Conservation (phyloP, 2,329 filamentous ascomycete species). For the Fusarium multiceps region DNA sequence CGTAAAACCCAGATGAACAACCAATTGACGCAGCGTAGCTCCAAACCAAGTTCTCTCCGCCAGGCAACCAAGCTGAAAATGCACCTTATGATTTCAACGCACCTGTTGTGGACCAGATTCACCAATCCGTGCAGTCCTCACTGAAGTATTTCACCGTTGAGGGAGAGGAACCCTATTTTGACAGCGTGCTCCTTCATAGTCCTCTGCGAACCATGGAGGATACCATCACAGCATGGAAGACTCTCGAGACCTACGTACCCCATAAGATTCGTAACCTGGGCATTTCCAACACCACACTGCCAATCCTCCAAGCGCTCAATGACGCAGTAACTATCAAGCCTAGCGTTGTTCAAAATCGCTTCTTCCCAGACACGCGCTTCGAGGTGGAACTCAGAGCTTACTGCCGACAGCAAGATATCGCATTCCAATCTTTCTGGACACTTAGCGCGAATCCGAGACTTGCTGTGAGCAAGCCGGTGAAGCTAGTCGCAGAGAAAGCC, state of each 20-base stretch:
- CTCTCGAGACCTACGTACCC: slow-evolving; percentile 75
- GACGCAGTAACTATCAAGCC: slow-evolving; percentile 55
- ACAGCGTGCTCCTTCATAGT: slow-evolving; percentile 82
- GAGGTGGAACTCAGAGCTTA: slow-evolving; percentile 69
- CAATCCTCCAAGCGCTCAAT: slow-evolving; percentile 65
- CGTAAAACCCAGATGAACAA: not conserved
- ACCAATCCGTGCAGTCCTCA: slow-evolving; percentile 74
- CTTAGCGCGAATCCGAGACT: slow-evolving; percentile 60
- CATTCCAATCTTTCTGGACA: slow-evolving; percentile 68
- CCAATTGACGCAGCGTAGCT: slow-evolving; percentile 58
- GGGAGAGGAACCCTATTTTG: slow-evolving; percentile 62
- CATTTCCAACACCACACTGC: slow-evolving; percentile 77
- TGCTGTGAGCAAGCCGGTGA: slow-evolving; percentile 58
- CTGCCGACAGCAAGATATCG: slow-evolving; percentile 55
- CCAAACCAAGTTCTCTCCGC: slow-evolving; percentile 85
- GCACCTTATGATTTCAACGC: slow-evolving; percentile 71
- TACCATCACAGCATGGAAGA: slow-evolving; percentile 73
- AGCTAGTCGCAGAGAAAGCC: slow-evolving; percentile 57
- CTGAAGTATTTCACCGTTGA: slow-evolving; percentile 69
- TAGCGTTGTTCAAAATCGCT: slow-evolving; percentile 80
- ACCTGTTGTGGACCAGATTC: slow-evolving; percentile 72
- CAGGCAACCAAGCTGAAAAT: slow-evolving; percentile 68
- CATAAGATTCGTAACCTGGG: slow-evolving; percentile 73
- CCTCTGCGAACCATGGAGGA: slow-evolving; percentile 56
- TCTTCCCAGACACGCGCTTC: slow-evolving; percentile 68